Evolutionary conservation across 176 grass and related monocot genomes (phyloP).

Genomic region (Miscanthus lutarioriparius): DNA sequence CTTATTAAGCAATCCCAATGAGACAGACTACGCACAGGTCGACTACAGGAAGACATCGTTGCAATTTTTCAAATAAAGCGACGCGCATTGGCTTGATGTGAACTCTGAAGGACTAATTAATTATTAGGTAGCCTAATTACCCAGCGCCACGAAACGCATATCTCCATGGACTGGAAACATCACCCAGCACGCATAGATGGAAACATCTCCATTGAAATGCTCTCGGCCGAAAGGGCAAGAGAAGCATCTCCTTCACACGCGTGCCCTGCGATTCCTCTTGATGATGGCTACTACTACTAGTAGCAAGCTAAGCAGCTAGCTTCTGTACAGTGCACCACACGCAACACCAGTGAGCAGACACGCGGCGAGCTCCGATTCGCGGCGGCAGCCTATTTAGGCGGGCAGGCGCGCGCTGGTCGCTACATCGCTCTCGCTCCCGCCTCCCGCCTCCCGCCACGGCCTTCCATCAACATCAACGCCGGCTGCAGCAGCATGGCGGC

Average conservation of each 20-base stretch:
- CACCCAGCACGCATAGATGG: constrained; percentile 8
- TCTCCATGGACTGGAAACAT: constrained; percentile 13
- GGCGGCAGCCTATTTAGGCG: background rate
- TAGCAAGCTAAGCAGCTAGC: background rate
- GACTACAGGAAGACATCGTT: background rate
- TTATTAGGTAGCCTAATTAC: background rate
- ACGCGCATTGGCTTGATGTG: background rate
- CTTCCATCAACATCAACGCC: background rate
- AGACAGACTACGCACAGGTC: background rate
- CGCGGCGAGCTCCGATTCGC: background rate
- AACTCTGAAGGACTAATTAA: background rate
- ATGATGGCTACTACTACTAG: background rate
- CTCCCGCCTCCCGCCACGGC: background rate
- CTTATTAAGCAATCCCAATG: background rate
- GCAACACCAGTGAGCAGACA: background rate
- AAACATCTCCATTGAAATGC: background rate
- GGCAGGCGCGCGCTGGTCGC: background rate
- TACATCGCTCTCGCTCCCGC: background rate
- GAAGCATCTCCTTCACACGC: constrained; percentile 1
- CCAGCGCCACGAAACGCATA: constrained; percentile 35
- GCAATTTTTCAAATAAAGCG: background rate
- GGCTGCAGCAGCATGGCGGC: background rate
- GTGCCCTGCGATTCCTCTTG: background rate
- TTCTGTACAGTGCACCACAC: background rate
- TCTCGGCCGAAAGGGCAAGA: constrained; percentile 18